A percentile compares a stretch with the other conserved stretches of the same genome.
phyloP scores from a whole-genome alignment of 2,329 filamentous ascomycete species.

The Penicillium capsulatum region DNA sequence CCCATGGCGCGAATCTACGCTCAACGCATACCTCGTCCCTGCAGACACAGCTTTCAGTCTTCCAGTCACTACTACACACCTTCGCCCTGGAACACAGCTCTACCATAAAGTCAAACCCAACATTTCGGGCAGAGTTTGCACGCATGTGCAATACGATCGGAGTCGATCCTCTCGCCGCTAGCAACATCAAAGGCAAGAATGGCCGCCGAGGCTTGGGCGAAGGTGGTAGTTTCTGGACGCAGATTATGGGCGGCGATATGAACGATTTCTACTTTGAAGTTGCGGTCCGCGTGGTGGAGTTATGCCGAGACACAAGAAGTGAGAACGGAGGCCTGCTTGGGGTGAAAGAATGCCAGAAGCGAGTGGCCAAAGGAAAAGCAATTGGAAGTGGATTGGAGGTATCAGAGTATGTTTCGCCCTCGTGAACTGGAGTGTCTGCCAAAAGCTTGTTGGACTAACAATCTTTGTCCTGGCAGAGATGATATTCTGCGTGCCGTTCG shows the following conservation, averaged over 20 bases:
- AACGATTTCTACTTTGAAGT: constrained; percentile 99
- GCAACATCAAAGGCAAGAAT: constrained; percentile 50
- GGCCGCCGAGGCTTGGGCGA: constrained; percentile 43
- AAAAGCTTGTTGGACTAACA: not conserved
- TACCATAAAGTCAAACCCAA: constrained; percentile 92
- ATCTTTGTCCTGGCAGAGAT: constrained; percentile 51
- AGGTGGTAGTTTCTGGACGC: constrained; percentile 77
- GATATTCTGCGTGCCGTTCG: constrained; percentile 87
- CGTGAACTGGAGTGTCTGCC: too few species aligned
- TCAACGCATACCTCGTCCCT: constrained; percentile 79
- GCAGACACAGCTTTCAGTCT: constrained; percentile 89
- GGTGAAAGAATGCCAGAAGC: constrained; percentile 72
- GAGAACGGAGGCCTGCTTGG: constrained; percentile 93
- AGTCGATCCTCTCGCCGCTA: constrained; percentile 83
- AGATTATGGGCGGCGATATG: constrained; percentile 83
- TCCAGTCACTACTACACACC: constrained; percentile 90
- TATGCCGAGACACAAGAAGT: constrained; percentile 76
- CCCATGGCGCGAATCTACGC: constrained; percentile 82
- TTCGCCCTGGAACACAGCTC: constrained; percentile 93
- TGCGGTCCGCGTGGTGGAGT: constrained; percentile 89
- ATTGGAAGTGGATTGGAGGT: constrained; percentile 73
- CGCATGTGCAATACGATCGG: constrained; percentile 98
- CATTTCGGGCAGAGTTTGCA: constrained; percentile 93
- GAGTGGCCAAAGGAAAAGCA: constrained; percentile 67
- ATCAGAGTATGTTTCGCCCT: constrained; percentile 58